These are phyloP conservation scores for Fusarium sp. DNA, from an alignment of 2,329 filamentous ascomycete species.

Conservation along the genomic window DNA sequence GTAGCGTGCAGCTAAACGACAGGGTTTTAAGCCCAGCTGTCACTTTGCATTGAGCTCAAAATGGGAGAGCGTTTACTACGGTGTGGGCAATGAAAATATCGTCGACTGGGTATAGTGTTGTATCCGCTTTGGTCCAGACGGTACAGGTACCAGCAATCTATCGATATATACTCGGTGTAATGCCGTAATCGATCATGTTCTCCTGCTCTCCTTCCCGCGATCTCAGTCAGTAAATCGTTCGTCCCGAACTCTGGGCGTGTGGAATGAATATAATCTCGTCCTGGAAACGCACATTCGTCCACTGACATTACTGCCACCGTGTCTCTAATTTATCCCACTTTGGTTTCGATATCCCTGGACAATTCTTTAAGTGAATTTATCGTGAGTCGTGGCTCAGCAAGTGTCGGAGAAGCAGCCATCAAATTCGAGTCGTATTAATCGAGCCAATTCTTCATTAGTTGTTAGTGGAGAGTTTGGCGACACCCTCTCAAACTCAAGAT, in stretches of 20 bases:
- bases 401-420: not conserved
- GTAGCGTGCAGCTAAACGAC: not conserved
- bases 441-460: not conserved
- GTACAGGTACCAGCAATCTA: not conserved
- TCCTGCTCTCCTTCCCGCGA: not conserved
- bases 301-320: not conserved
- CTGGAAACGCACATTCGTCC: constrained; percentile 23
- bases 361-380: not conserved
- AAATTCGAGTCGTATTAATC: not conserved
- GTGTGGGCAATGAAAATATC: not conserved
- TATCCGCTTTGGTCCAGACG: not conserved
- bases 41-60: not conserved
- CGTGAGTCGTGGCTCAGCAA: not conserved
- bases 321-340: constrained; percentile 1
- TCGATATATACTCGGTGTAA: not conserved
- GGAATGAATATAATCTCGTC: constrained; percentile 19
- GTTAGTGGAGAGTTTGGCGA: not conserved
- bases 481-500: not conserved
- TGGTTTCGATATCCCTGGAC: not conserved
- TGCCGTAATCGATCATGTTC: not conserved
- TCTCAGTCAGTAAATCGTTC: not conserved
- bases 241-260: not conserved
- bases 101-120: not conserved
- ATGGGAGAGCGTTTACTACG: not conserved
- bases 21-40: not conserved